Conservation (phyloP, 106 monocot species). For the Dendrobium nobile region DNA sequence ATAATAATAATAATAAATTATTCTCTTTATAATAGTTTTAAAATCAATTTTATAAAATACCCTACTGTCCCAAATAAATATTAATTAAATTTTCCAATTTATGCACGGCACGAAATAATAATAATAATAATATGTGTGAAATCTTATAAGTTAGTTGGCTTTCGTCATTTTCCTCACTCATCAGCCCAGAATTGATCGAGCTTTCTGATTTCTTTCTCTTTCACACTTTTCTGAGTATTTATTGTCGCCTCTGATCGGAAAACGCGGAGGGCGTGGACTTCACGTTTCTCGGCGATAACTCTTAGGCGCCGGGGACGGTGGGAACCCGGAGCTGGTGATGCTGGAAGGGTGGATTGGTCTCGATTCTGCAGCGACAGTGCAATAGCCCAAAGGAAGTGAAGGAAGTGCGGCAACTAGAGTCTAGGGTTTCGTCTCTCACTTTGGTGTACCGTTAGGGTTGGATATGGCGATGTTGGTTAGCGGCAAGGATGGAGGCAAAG, state of each 20-base stretch:
- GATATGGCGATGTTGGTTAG: conserved; percentile 46
- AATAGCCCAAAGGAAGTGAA: not conserved
- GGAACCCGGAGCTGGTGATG: not conserved
- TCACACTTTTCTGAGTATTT: not conserved
- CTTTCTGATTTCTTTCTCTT: not conserved
- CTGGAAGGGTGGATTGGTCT: not conserved
- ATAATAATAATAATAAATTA: too few species aligned
- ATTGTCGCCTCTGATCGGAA: not conserved
- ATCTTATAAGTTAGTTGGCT: not conserved
- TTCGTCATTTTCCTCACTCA: not conserved
- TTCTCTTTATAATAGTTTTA: too few species aligned
- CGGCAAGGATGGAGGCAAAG: conserved; percentile 17
- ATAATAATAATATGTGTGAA: too few species aligned
- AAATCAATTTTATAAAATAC: too few species aligned
- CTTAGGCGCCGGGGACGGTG: not conserved
- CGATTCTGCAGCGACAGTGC: not conserved
- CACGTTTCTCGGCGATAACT: not conserved
- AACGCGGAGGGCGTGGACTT: not conserved
- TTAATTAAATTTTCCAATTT: too few species aligned
- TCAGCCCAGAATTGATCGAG: not conserved
- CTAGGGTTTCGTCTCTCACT: not conserved
- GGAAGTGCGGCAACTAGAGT: not conserved
- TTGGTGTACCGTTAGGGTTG: not conserved
- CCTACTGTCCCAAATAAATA: too few species aligned
- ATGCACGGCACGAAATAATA: too few species aligned